Evolutionary conservation across 106 monocot species (phyloP), one percentile per base, ranked within the genome.

Genomic region (Phalaenopsis aphrodite): DNA sequence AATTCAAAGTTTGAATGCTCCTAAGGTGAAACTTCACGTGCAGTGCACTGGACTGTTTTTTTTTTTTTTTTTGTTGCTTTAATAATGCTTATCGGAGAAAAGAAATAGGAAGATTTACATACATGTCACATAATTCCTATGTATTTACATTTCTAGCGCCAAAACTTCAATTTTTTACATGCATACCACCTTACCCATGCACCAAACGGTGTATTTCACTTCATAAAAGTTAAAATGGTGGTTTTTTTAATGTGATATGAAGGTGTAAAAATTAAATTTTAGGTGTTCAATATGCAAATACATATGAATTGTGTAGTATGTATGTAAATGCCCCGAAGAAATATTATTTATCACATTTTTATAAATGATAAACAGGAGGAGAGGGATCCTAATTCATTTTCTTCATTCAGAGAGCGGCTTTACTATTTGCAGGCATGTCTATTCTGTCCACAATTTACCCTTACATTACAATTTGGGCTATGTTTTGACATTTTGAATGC

Each of bases 331-430:
- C 30, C 30, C 30, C 30, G 38, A 45, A 74, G 6, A 45, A 71
- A 71, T 71, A 15, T 52, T 52, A 10, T 15, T 52, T 52, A 52
- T 52, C 11, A 52, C 41, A 74, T 65, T 42, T 82, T 23, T 78
- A 8, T 56, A 39, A 21, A 76, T 72, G 30, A 57, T 75, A 45
- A 80, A 55, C 81, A 95, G 92, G 91, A 89, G 77, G 87, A 85
- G 68, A 88, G 78, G 83, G 84, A 86, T 55, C 81, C 84, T 16
- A 78, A 78, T 76, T 83, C 86, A 24, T 93, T 95, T 85, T 88
- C 84, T 64, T 91, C 95, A 76, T 95, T 95, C 78, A 91, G 83
- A 72, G 93, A 95, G 23, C 89, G 95, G 1, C 93, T 95, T 78
- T 36, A 56, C 61, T 85, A 93, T 79, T 86, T 95, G 37, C 95